A percentile compares a stretch with the other conserved stretches of the same genome.
Evolutionary conservation across 164 flowering plant species (phyloP).

Genomic region (Magnolia sinica): DNA sequence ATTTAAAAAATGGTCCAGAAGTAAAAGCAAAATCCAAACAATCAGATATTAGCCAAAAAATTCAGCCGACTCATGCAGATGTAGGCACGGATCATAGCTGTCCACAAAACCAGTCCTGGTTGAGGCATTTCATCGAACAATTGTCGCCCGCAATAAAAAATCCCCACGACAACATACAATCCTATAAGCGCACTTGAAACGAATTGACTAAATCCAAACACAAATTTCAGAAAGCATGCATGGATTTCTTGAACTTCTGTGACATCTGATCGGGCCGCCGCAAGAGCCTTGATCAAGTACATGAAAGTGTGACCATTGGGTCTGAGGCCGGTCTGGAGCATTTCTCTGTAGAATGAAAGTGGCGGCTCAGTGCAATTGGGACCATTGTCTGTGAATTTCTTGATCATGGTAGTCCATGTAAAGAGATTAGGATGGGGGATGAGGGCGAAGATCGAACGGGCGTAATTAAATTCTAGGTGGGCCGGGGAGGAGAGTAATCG

Average conservation of each 20-base stretch:
- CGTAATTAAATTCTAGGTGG: constrained; percentile 13
- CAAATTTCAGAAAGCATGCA: constrained; percentile 21
- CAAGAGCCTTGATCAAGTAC: constrained; percentile 18
- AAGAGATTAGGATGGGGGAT: constrained; percentile 23
- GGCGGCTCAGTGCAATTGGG: background rate
- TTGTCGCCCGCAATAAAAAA: constrained; percentile 8
- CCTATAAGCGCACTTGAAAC: constrained; percentile 24
- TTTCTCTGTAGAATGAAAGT: constrained; percentile 18
- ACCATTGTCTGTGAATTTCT: constrained; percentile 5
- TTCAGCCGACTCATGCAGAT: constrained; percentile 7
- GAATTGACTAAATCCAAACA: constrained; percentile 20
- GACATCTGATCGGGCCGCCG: background rate
- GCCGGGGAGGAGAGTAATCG: constrained; percentile 21
- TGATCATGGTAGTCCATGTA: constrained; percentile 33
- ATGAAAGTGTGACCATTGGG: constrained; percentile 28
- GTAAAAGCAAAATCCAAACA: too few relatives aligned
- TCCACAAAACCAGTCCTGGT: constrained; percentile 24
- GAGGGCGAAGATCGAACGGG: constrained; percentile 20
- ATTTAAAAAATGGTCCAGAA: too few relatives aligned
- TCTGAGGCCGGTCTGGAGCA: constrained; percentile 16
- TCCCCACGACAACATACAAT: constrained; percentile 14
- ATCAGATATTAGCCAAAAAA: background rate
- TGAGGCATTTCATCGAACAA: constrained; percentile 30
- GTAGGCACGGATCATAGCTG: constrained; percentile 28
- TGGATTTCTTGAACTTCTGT: constrained; percentile 20